Evolutionary conservation across 2,329 filamentous ascomycete species (phyloP), one percentile per base, ranked within the genome.

Genomic region (Fusarium euwallaceae): DNA sequence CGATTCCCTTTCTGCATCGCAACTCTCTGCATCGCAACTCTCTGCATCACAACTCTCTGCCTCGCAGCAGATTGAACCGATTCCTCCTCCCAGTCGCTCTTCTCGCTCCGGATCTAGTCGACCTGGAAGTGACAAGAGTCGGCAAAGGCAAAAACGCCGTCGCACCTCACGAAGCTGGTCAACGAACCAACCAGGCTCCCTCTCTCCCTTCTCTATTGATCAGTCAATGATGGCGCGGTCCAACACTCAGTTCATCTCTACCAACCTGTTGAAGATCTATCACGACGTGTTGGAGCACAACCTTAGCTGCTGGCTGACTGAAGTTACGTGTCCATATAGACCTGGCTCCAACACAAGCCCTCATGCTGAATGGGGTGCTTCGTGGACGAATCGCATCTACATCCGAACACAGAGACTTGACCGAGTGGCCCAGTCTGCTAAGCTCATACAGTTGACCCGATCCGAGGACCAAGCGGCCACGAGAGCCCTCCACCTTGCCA

Each of bases 201-300:
- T 78, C 11, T 78, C 76, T 9, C 73, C 76, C 1, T 78, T 75
- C 29, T 76, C 74, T 1, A 53, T 73, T 8, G 76, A 78, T 48
- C 76, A 78, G 20, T 70, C 75, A 20, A 73, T 78, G 74, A 78
- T 78, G 66, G 66, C 64, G 6, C 73, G 71, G 16, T 76, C 76
- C 20, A 78, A 77, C 45, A 78, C 73, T 55, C 69, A 77, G 3
- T 75, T 71, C 64, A 78, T 78, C 22, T 76, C 76, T 4, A 67
- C 73, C 16, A 78, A 76, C 53, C 66, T 78, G 0, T 59, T 78
- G 2, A 75, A 77, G 36, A 78, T 78, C 3, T 78, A 78, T 20
- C 76, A 78, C 48, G 76, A 78, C 32, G 76, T 78, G 5, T 69
- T 78, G 6, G 76, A 78, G 53, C 74, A 78, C 10, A 78, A 78